Evolutionary conservation across 2,329 filamentous ascomycete genomes (phyloP), one percentile per base, ranked within the genome.

Genomic region (Fusarium mexicanum): DNA sequence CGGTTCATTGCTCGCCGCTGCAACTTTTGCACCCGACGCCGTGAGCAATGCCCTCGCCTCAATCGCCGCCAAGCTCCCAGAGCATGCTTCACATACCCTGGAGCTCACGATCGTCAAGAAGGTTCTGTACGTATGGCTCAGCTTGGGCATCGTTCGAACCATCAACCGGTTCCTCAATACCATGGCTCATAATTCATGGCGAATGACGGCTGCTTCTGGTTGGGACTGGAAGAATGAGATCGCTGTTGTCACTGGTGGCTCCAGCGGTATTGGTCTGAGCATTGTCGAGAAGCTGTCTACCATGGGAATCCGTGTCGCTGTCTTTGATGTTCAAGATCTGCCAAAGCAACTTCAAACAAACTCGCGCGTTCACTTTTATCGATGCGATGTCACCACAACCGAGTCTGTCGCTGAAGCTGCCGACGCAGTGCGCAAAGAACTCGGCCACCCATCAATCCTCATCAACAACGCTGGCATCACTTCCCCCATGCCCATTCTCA

Each of bases 401-500:
- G 81, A 85, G 11, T 85, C 85, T 1, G 85, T 90, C 6, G 80
- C 83, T 24, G 78, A 81, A 5, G 85, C 82, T 1, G 86, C 86
- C 37, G 74, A 79, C 8, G 72, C 79, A 2, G 64, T 88, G 18
- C 80, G 82, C 6, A 72, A 79, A 14, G 79, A 83, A 8, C 82
- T 92, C 38, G 92, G 91, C 29, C 79, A 88, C 55, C 92, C 92
- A 0, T 92, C 91, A 0, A 85, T 94, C 63, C 85, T 94, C 6
- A 90, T 93, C 84, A 93, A 93, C 83, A 93, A 93, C 77, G 91
- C 91, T 10, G 91, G 91, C 69, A 86, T 92, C 51, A 88, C 87
- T 16, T 85, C 85, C 53, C 90, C 89, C 50, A 87, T 87, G 69
- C 86, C 86, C 17, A 88, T 94, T 73, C 86, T 94, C 57, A 84